Base-by-base conservation (phyloP, 2,329 filamentous ascomycete species). In the Sporothrix luriei region DNA sequence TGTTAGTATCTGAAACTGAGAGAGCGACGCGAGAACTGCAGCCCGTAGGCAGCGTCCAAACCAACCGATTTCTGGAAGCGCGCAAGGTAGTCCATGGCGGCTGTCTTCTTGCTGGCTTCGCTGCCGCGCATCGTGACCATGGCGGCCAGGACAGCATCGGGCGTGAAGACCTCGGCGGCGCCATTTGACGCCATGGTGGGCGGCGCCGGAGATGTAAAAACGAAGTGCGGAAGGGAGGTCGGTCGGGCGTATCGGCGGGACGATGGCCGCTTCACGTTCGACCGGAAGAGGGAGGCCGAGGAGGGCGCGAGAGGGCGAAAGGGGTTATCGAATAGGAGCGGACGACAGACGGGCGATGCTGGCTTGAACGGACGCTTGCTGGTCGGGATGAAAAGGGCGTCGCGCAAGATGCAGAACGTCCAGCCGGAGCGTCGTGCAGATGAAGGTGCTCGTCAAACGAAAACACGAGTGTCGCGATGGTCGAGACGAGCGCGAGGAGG, bases 1-100 rank as follows among this genome's bases (percentile, higher is more conserved):
- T 70, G 66, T 55, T 55, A 33, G 57, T 16, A 19, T 13, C n/a
- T 13, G 26, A 61, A 19, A 19, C 13, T 16, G 19, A 16, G 16
- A 24, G 13, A 38, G n/a, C 46, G n/a, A n/a, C n/a, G 54, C 43
- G 33, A 3, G 4, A 26, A 33, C 40, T 13, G 14, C 40, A 65
- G 49, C 7, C 7, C 46, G 14, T 11, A 10, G 24, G 14, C 38
- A 14, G 16, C n/a, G 26, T 4, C 24, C 21, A 33, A n/a, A 87
- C 90, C 75, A 81, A 97, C 94, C 80, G 95, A 98, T 88, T 99
- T 99, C 86, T 99, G 95, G 81, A 98, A 99, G 75, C 88, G 90
- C 81, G 97, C 92, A 71, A 99, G 85, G 79, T 90, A 99, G 78
- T 94, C 89, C 75, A 78, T 77, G 78, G 97, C 94, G 71, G 93